A percentile compares a stretch with the other conserved stretches of the same genome.
Evolutionary conservation across 2,329 filamentous ascomycete species (phyloP).

Genomic region (Colletotrichum limetticola): DNA sequence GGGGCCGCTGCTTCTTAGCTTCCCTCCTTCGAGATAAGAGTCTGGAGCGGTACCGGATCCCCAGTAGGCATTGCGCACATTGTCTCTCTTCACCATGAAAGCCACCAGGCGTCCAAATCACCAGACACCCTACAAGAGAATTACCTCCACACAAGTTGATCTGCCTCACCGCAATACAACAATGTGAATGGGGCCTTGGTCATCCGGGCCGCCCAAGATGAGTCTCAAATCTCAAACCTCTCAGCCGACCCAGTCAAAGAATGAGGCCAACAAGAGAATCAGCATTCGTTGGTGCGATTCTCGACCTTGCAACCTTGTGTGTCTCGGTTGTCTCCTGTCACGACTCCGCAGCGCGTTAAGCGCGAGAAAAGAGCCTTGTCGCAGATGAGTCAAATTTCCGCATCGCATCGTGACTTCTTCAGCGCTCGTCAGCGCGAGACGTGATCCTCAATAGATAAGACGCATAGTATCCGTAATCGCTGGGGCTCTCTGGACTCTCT

Average conservation of each 20-base stretch:
- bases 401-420: constrained; percentile 31
- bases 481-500: background rate
- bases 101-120: constrained; percentile 15
- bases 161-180: constrained; percentile 26
- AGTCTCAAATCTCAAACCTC: constrained; percentile 11
- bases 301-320: background rate
- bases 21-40: constrained; percentile 27
- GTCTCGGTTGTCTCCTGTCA: background rate
- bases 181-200: background rate
- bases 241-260: background rate
- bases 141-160: constrained; percentile 30
- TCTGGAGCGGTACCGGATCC: constrained; percentile 26
- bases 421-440: constrained; percentile 25
- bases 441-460: constrained; percentile 32
- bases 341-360: constrained; percentile 24
- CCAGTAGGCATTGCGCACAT: constrained; percentile 3
- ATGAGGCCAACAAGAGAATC: constrained; percentile 1
- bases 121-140: constrained; percentile 25
- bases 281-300: background rate
- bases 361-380: constrained; percentile 20
- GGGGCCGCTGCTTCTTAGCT: constrained; percentile 9
- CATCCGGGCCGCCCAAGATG: constrained; percentile 4
- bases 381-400: constrained; percentile 27
- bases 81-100: background rate
- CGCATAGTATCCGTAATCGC: constrained; percentile 7